These are phyloP conservation scores for Colletotrichum eleusines DNA, from an alignment of 2,329 filamentous ascomycete species.

Conservation along the genomic window DNA sequence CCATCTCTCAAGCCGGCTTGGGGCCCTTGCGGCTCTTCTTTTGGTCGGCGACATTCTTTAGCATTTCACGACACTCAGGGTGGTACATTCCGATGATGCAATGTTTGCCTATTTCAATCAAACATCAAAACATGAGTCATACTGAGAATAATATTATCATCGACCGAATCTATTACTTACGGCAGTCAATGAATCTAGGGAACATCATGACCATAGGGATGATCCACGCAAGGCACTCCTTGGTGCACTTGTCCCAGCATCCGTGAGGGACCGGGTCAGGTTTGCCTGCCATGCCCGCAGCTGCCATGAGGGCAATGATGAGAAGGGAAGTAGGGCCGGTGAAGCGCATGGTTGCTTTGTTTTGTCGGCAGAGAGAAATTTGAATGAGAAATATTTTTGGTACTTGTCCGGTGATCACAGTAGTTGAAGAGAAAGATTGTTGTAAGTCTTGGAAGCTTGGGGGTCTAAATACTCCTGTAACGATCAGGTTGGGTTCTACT, in stretches of 20 bases:
- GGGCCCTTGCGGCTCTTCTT: no score
- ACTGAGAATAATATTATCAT: no score
- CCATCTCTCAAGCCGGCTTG: not conserved
- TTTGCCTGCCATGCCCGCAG: not conserved
- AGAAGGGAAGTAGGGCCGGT: not conserved
- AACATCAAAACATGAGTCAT: no score
- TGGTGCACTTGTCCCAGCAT: slow-evolving; percentile 1
- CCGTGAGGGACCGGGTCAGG: not conserved
- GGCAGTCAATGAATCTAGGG: slow-evolving; percentile 7
- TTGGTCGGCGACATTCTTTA: not conserved
- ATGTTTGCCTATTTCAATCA: not conserved
- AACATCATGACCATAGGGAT: not conserved
- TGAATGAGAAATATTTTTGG: no score
- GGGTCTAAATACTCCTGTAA: not conserved
- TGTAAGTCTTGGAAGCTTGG: not conserved
- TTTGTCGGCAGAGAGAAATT: not conserved
- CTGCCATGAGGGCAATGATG: slow-evolving; percentile 8
- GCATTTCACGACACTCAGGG: slow-evolving; percentile 1
- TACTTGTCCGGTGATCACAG: no score
- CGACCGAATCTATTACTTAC: not conserved
- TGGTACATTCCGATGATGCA: slow-evolving; percentile 6
- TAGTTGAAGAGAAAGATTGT: not conserved
- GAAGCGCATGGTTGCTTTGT: not conserved
- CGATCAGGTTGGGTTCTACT: no score
- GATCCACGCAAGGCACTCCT: not conserved